These are phyloP conservation scores for Chrysanthemum makinoi DNA, from an alignment of 129 eudicot genomes.

Conservation along the genomic window DNA sequence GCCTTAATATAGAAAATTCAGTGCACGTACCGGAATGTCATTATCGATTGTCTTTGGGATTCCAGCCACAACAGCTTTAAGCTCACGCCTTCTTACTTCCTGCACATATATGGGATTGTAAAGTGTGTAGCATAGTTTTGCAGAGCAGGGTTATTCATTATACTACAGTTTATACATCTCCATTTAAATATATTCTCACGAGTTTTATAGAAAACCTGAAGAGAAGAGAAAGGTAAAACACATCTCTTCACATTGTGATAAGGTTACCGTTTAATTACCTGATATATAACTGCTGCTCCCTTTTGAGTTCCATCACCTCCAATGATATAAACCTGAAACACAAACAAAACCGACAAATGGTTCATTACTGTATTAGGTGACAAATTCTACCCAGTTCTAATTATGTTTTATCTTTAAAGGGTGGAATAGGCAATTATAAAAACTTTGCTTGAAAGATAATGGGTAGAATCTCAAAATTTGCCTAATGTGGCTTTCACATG, in stretches of 20 bases:
- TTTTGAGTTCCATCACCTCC: conserved; percentile 93
- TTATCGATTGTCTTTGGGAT: conserved; percentile 86
- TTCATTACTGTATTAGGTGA: neutral
- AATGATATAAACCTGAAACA: conserved; percentile 72
- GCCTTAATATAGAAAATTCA: neutral
- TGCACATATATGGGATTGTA: conserved; percentile 33
- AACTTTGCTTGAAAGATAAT: no score
- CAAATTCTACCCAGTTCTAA: neutral
- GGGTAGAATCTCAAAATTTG: no score
- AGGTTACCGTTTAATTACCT: conserved; percentile 41
- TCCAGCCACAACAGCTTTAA: conserved; percentile 84
- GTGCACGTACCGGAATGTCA: conserved; percentile 68
- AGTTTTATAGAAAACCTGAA: neutral
- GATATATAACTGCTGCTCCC: conserved; percentile 81
- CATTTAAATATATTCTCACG: neutral
- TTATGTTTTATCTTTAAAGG: neutral
- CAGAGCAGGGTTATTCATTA: neutral
- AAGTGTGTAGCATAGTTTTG: neutral
- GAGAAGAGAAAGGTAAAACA: no score
- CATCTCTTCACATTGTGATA: neutral
- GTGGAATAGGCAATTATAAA: neutral
- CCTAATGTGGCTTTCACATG: no score
- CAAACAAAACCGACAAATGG: conserved; percentile 14
- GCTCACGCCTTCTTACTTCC: conserved; percentile 83
- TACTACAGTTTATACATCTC: neutral